Percentiles rank a stretch among this genome's conserved stretches.
Evolutionary conservation across 2,329 filamentous ascomycete genomes (phyloP).

Genomic region (Fusarium praegraminearum): DNA sequence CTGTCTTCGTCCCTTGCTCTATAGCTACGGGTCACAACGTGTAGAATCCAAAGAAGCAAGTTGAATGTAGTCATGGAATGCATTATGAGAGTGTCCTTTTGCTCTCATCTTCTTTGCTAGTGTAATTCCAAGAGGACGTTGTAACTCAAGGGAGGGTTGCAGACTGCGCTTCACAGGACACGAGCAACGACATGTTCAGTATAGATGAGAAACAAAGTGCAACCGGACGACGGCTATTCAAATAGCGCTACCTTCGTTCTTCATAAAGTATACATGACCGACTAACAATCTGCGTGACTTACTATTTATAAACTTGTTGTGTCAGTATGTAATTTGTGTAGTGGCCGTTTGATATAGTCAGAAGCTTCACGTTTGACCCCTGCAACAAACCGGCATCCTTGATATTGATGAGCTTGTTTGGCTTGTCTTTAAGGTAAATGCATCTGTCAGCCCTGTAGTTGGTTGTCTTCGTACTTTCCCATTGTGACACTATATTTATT

Average conservation of each 20-base stretch:
- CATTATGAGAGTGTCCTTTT: neutral
- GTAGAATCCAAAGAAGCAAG: no score
- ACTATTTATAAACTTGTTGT: neutral
- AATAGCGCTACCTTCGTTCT: no score
- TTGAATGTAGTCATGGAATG: no score
- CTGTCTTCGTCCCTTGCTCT: no score
- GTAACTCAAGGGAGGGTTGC: neutral
- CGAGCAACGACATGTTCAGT: neutral
- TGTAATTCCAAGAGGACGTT: neutral
- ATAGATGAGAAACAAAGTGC: neutral
- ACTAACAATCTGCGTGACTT: accelerated
- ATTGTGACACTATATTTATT: no score
- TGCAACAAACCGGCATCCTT: neutral
- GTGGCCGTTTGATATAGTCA: neutral
- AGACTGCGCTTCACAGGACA: neutral
- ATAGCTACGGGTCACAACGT: no score
- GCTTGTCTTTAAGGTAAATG: neutral
- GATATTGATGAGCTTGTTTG: neutral
- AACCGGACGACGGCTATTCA: no score
- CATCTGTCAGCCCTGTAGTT: no score
- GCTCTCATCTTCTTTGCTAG: neutral
- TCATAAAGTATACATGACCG: accelerated
- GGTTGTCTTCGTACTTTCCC: no score
- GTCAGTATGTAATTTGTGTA: neutral
- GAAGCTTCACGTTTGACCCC: neutral